phyloP scores from a whole-genome alignment of 2,329 filamentous ascomycete species.

The Neonectria neomacrospora region DNA sequence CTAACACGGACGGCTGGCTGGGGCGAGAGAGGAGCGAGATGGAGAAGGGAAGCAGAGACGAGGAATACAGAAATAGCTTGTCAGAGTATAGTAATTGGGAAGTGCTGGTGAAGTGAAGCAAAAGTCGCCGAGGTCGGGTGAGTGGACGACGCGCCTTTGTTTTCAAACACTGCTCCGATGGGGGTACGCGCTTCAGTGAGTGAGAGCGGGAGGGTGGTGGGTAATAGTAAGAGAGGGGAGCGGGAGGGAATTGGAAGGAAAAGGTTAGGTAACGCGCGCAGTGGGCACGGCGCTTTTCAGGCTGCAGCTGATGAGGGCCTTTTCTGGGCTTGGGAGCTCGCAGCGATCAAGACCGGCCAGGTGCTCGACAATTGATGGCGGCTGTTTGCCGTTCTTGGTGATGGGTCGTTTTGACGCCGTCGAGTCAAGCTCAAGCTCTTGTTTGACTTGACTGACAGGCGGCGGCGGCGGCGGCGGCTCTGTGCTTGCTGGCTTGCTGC shows the following conservation, averaged over 20 bases:
- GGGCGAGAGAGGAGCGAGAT: neutral
- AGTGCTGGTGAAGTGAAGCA: neutral
- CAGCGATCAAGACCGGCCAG: conserved; percentile 7
- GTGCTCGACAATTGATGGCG: conserved; percentile 14
- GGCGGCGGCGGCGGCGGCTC: conserved; percentile 4
- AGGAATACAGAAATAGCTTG: neutral
- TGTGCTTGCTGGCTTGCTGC: conserved; percentile 9
- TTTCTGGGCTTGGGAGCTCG: conserved; percentile 20
- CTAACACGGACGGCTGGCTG: conserved; percentile 18
- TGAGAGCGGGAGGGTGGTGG: conserved; percentile 6
- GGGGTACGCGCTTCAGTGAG: conserved; percentile 16
- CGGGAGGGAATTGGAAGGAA: conserved; percentile 8
- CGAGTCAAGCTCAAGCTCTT: conserved; percentile 15
- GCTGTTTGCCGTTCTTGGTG: conserved; percentile 1
- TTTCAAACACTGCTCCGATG: conserved; percentile 15
- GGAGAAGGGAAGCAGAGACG: neutral
- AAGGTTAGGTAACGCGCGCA: conserved; percentile 23
- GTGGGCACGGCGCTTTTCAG: conserved; percentile 14
- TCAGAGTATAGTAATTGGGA: neutral
- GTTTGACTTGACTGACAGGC: conserved; percentile 1
- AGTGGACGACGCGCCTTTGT: conserved; percentile 23
- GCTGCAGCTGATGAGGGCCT: conserved; percentile 3
- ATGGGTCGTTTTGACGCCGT: conserved; percentile 1
- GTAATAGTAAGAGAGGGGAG: conserved; percentile 2
- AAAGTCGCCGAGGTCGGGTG: neutral